These are phyloP conservation scores for Lentinula detonsa DNA, from an alignment of 768 basidiomycete species.

Conservation along the genomic window DNA sequence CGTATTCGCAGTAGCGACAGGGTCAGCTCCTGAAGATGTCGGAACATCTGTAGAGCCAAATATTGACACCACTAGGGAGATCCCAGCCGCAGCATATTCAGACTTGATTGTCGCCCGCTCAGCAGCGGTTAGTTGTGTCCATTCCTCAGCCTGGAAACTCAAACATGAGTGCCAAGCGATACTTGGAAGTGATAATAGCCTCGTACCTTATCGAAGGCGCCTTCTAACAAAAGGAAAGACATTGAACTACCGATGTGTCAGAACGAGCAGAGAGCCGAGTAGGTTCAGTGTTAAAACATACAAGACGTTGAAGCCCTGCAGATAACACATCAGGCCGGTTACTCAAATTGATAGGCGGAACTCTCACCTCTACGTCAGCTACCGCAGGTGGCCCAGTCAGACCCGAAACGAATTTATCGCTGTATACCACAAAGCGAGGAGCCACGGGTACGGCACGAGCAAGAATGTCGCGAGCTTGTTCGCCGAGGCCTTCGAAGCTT, in stretches of 20 bases:
- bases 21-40: constrained; percentile 46
- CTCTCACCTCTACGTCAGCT: constrained; percentile 23
- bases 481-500: constrained; percentile 20
- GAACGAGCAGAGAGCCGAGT: too few species aligned
- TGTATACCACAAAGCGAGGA: constrained; percentile 24
- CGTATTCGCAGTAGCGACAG: constrained; percentile 52
- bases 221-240: constrained; percentile 34
- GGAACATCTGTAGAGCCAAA: constrained; percentile 40
- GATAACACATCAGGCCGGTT: neutral
- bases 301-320: constrained; percentile 24
- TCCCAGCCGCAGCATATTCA: constrained; percentile 49
- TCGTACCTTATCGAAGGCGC: constrained; percentile 26
- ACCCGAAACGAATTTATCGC: constrained; percentile 29
- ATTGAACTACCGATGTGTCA: constrained; percentile 17
- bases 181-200: neutral
- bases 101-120: constrained; percentile 35
- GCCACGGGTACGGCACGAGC: constrained; percentile 26
- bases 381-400: constrained; percentile 29
- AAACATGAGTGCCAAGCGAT: neutral
- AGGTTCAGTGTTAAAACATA: neutral
- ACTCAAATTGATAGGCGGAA: neutral
- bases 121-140: constrained; percentile 30
- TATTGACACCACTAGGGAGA: constrained; percentile 52
- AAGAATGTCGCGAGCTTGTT: constrained; percentile 24
- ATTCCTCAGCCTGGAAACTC: constrained; percentile 31